Evolutionary conservation across 495 filamentous ascomycete species (phyloP).

Genomic region (Eremomyces bilateralis): DNA sequence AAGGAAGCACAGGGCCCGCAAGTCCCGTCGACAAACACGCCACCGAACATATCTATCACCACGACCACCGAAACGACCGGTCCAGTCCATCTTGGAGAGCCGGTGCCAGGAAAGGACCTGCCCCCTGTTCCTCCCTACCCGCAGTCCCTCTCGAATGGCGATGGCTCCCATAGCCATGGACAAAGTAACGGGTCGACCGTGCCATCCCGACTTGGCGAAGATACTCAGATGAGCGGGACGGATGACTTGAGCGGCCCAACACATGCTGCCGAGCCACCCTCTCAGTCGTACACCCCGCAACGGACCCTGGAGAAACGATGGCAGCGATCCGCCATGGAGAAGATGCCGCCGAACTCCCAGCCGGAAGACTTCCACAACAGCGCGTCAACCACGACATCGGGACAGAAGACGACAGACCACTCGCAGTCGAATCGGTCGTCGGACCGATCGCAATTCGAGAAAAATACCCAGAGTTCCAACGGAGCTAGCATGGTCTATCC

Average conservation of each 20-base stretch:
- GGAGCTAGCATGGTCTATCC: conserved; percentile 31
- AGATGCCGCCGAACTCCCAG: conserved; percentile 54
- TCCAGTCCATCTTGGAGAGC: conserved; percentile 37
- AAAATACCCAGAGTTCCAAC: conserved; percentile 35
- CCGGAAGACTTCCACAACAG: conserved; percentile 59
- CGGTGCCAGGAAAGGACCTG: conserved; percentile 19
- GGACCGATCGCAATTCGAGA: conserved; percentile 12
- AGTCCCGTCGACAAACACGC: conserved; percentile 20
- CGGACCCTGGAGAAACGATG: conserved; percentile 15
- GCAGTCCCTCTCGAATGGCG: too few relatives aligned
- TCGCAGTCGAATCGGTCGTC: conserved; percentile 2
- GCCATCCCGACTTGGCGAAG: too few relatives aligned
- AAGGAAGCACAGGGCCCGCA: conserved; percentile 25
- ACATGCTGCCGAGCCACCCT: conserved; percentile 14
- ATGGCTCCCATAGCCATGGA: too few relatives aligned
- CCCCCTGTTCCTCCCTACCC: neutral
- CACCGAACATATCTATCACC: conserved; percentile 25
- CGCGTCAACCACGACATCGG: conserved; percentile 49
- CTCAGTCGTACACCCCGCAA: conserved; percentile 16
- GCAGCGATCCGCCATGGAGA: conserved; percentile 51
- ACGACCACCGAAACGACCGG: conserved; percentile 26
- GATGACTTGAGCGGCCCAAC: conserved; percentile 31
- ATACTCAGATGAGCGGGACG: too few relatives aligned
- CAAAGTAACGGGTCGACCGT: neutral
- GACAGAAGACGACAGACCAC: conserved; percentile 32